Base-by-base conservation (phyloP, 2,329 filamentous ascomycete species). In the Penicillium concentricum region DNA sequence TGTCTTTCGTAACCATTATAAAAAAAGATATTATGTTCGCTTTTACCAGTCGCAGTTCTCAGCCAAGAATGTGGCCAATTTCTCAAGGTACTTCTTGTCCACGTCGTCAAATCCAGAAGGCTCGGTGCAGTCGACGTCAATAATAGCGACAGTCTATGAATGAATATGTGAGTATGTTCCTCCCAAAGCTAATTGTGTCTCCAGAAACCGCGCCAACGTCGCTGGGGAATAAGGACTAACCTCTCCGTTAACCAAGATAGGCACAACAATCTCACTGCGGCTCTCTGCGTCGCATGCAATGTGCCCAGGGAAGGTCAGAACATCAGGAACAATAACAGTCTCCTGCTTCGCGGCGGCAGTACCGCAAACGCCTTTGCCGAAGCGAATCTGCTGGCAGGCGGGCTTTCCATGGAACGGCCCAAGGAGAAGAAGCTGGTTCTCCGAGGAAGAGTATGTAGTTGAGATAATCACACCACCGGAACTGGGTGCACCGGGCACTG, bases 211-310 rank as follows among this genome's bases (percentile, higher is more conserved):
- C 18, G 43, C 13, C 6, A 22, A 18, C 0, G n/a, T 4, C 28
- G 13, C 5, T 5, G n/a, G 44, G 18, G 7, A 46, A 24, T 7
- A 44, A 35, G 28, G 35, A 69, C 74, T 64, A 53, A 76, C 75
- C 71, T 77, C 75, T 34, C 69, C 72, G 18, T 59, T 60, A n/a
- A 67, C 62, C 48, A 78, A 43, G 65, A 81, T 74, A 35, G 79
- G 78, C 43, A 81, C 78, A 15, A 81, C 79, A 65, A 81, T 78
- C 67, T 81, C 79, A 69, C 79, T 81, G 58, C 70, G 69, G 59
- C 74, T 80, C 37, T 78, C 76, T 12, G 73, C 74, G 62, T 81
- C 79, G 61, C 79, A 81, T 12, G 79, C 77, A 68, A 81, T 81
- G 67, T 81, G 79, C 3, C 78, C 78, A 12, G 77, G 74, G 60